phyloP scores from a whole-genome alignment of 75 land plant species.

The Pinus albicaulis region DNA sequence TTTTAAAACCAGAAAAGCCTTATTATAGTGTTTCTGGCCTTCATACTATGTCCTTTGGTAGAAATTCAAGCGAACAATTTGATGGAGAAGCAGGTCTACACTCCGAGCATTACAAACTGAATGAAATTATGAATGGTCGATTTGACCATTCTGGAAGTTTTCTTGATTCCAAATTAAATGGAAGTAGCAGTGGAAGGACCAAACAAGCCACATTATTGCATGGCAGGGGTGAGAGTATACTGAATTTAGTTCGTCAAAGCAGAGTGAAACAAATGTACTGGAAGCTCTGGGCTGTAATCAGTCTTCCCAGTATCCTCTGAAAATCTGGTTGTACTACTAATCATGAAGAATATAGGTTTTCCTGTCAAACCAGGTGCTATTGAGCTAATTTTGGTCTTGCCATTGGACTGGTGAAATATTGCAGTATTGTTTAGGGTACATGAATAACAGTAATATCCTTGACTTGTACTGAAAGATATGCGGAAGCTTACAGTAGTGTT shows the following conservation, averaged over 20 bases:
- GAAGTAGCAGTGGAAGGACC: too few species aligned
- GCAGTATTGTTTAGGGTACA: neutral
- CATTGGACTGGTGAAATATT: too few species aligned
- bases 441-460: neutral
- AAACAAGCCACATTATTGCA: neutral
- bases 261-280: slow-evolving; percentile 3
- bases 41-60: neutral
- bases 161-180: too few species aligned
- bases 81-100: too few species aligned
- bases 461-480: neutral
- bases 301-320: slow-evolving; percentile 3
- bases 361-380: too few species aligned
- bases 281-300: neutral
- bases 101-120: too few species aligned
- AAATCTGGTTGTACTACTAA: too few species aligned
- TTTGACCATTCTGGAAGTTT: too few species aligned
- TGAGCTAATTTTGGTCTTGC: too few species aligned
- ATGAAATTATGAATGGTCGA: neutral
- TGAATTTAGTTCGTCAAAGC: neutral
- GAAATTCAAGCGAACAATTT: neutral
- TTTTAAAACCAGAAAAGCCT: slow-evolving; percentile 4
- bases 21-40: neutral
- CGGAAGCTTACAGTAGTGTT: neutral
- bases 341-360: too few species aligned
- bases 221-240: too few species aligned